phyloP scores from a whole-genome alignment of 2,329 filamentous ascomycete genomes.

The Fusarium bactridioides region DNA sequence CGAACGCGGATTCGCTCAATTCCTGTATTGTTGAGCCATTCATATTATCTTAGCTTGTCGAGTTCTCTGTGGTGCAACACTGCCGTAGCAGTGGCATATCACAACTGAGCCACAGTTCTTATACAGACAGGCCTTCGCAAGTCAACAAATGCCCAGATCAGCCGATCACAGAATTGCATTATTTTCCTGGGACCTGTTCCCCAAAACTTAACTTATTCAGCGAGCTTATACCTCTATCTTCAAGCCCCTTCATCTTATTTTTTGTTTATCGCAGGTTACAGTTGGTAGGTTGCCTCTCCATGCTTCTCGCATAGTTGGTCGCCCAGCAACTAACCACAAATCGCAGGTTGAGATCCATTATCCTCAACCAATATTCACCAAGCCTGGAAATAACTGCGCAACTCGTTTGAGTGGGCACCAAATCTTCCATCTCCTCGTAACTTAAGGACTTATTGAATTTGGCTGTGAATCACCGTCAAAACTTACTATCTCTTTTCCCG shows the following conservation, averaged over 20 bases:
- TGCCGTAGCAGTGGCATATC: background rate
- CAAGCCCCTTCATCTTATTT: background rate
- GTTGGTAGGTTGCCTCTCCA: background rate
- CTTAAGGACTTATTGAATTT: background rate
- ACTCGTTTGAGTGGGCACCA: background rate
- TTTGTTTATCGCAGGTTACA: background rate
- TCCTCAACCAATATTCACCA: background rate
- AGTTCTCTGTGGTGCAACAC: background rate
- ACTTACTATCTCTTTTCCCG: background rate
- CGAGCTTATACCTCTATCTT: background rate
- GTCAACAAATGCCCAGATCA: slow-evolving; percentile 14
- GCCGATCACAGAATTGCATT: background rate
- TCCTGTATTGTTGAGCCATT: background rate
- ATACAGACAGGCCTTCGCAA: background rate
- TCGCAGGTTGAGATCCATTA: background rate
- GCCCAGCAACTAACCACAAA: slow-evolving; percentile 28
- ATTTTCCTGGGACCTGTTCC: background rate
- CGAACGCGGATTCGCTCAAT: no score
- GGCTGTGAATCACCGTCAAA: slow-evolving; percentile 19
- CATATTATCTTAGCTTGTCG: background rate
- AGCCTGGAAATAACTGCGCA: background rate
- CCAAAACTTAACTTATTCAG: background rate
- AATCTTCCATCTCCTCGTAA: background rate
- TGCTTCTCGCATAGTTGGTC: slow-evolving; percentile 9
- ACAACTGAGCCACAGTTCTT: background rate